phyloP scores from a whole-genome alignment of 805 yeast genomes.

The Saccharomycopsis fibuligera region DNA sequence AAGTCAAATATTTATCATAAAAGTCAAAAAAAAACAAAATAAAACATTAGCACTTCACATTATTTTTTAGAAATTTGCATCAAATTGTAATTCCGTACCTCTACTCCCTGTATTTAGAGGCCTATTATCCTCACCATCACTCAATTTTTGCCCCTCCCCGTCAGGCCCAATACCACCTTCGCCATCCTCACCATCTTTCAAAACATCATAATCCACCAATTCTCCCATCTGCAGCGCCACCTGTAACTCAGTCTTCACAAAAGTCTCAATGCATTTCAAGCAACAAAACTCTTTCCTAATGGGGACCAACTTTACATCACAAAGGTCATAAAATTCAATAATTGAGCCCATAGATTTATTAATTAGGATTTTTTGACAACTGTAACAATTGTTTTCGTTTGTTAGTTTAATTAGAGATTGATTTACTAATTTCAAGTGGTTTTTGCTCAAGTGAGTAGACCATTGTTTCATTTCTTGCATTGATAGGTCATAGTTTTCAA shows the following conservation, averaged over 20 bases:
- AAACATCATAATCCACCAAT: background rate
- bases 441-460: conserved; percentile 10
- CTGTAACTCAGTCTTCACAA: conserved; percentile 2
- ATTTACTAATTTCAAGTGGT: conserved; percentile 12
- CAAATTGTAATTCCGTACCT: background rate
- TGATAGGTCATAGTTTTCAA: conserved; percentile 16
- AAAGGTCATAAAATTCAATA: conserved; percentile 19
- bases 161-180: too few species aligned
- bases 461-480: conserved; percentile 16
- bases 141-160: too few species aligned
- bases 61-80: too few species aligned
- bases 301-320: conserved; percentile 12
- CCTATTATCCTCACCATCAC: too few species aligned
- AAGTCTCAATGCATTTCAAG: conserved; percentile 12
- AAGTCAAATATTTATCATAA: too few species aligned
- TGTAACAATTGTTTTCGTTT: conserved; percentile 14
- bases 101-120: too few species aligned
- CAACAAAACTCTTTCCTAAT: conserved; percentile 20
- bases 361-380: conserved; percentile 11
- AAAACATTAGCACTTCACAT: too few species aligned
- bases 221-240: background rate
- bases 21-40: too few species aligned
- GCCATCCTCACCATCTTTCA: too few species aligned
- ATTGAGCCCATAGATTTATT: conserved; percentile 9
- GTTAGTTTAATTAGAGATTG: conserved; percentile 4